phyloP scores from a whole-genome alignment of 345 rosid species.

The Brassica incana region DNA sequence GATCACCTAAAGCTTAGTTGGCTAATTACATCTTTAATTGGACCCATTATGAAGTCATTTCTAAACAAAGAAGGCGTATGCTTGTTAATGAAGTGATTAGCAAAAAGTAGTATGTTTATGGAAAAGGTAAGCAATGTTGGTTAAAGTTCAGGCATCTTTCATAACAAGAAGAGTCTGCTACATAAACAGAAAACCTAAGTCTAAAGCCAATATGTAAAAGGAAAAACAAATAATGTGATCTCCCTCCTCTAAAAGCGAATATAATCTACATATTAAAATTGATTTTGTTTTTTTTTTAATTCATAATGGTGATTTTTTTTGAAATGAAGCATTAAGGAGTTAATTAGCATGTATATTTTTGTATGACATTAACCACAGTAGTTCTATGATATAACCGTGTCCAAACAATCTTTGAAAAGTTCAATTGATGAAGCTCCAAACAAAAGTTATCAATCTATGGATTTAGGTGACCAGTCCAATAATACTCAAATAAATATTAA shows the following conservation, averaged over 20 bases:
- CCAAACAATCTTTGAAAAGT: not conserved
- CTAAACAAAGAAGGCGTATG: constrained; percentile 9
- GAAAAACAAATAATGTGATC: not conserved
- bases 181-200: not conserved
- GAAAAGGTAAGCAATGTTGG: not conserved
- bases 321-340: not conserved
- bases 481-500: not conserved
- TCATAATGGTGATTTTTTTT: not conserved
- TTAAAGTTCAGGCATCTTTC: not conserved
- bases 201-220: not conserved
- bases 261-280: not conserved
- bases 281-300: not conserved
- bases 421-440: not conserved
- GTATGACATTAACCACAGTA: not conserved
- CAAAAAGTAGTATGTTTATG: not conserved
- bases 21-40: constrained; percentile 12
- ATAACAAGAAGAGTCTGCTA: not conserved
- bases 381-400: not conserved
- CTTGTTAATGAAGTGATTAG: constrained; percentile 19
- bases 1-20: constrained; percentile 22
- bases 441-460: not conserved
- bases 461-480: not conserved
- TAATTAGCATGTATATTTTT: not conserved
- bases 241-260: not conserved
- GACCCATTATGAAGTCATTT: constrained; percentile 18